Evolutionary conservation across 805 yeast genomes (phyloP).

Genomic region (Kuraishia floccosa): DNA sequence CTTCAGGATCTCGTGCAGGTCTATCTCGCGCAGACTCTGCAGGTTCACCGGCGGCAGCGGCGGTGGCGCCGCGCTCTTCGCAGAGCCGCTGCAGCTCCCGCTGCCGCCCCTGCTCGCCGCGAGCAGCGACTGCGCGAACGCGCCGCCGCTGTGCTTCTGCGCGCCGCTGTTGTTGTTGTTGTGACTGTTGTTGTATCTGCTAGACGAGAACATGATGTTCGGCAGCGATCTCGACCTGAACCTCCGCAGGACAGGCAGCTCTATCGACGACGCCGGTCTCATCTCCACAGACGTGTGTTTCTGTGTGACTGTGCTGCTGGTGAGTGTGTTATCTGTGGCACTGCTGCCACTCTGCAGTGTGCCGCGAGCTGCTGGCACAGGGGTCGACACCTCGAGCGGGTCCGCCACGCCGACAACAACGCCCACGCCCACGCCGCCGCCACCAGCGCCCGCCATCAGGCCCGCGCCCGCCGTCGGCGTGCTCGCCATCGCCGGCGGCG

Average conservation of each 20-base stretch:
- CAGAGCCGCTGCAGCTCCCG: not conserved
- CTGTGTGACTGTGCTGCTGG: too few species aligned
- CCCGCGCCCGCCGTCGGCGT: constrained; percentile 5
- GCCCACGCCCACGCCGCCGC: constrained; percentile 7
- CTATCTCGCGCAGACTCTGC: constrained; percentile 76
- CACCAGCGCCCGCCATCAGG: constrained; percentile 8
- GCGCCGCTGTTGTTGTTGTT: too few species aligned
- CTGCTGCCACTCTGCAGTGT: too few species aligned
- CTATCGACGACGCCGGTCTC: constrained; percentile 5
- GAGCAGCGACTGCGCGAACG: constrained; percentile 1
- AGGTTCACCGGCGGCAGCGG: constrained; percentile 76
- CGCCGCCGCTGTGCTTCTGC: not conserved
- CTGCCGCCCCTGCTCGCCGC: not conserved
- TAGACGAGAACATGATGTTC: too few species aligned
- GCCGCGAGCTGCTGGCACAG: too few species aligned
- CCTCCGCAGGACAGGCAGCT: too few species aligned
- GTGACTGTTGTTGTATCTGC: too few species aligned
- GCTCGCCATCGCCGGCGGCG: constrained; percentile 1
- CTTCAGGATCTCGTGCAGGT: constrained; percentile 75
- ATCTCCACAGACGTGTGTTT: constrained; percentile 2
- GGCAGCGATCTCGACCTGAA: constrained; percentile 23
- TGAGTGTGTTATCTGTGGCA: too few species aligned
- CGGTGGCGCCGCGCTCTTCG: constrained; percentile 16
- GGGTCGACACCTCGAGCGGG: too few species aligned
- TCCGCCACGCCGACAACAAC: constrained; percentile 2